Base-by-base conservation (phyloP, 331 rosid species). In the Spiraea crenata region DNA sequence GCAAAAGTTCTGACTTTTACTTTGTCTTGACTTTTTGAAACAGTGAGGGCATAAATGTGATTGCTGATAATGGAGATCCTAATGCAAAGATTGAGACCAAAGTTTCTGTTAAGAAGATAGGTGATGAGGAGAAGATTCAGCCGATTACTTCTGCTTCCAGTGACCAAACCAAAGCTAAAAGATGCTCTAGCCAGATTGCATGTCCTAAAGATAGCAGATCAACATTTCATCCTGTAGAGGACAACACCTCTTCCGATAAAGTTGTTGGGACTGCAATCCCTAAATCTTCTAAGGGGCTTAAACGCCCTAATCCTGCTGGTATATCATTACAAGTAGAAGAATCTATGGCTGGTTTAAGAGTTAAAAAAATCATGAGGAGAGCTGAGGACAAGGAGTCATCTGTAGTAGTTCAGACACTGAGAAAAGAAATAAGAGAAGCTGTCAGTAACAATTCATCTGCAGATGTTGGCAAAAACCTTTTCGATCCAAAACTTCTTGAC, bases 311-410 rank as follows among this genome's bases (percentile, higher is more conserved):
- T 65, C 62, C 86, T 60, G 74, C 25, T 75, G 65, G 56, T 45
- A 79, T 81, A 74, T 78, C 77, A 58, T 77, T 85, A 61, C 80
- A 77, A 80, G 86, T 76, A 72, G 77, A 67, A 37, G 93, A 86
- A 76, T 83, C 72, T 62, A 50, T 75, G 81, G 85, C 83, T 74
- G 92, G 93, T 37, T 83, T 95, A 82, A 89, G 96, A 81, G 96
- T 95, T 16, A 91, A 95, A 76, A 95, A 91, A 88, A 91, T 95
- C 82, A 87, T 95, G 97, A 91, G 90, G 86, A 87, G 95, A 85
- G 85, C 73, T 37, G 88, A 82, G 79, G 82, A 87, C 72, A 87
- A 86, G 76, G 96, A 89, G 72, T 87, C 90, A 76, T 86, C 95
- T 40, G 42, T 80, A 74, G 73, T 83, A 19, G 99, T 93, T 74